phyloP scores from a whole-genome alignment of 1,284 basidiomycete genomes.

The Ustilago trichophora region DNA sequence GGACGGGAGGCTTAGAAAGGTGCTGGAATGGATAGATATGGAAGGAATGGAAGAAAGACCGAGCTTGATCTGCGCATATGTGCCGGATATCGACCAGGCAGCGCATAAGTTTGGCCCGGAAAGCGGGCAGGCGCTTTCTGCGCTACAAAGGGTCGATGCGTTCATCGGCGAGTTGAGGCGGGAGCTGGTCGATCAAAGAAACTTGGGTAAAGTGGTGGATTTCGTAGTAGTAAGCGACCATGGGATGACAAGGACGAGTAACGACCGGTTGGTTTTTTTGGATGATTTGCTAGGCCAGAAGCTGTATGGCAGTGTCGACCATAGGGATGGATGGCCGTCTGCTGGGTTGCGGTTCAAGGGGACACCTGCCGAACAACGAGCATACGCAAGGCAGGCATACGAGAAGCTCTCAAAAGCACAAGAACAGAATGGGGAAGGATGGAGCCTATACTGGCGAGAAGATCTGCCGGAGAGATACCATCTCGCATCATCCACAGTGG shows the following conservation, averaged over 20 bases:
- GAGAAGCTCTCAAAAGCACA: background rate
- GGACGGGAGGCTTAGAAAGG: slow-evolving; percentile 6
- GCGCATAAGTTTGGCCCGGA: slow-evolving; percentile 82
- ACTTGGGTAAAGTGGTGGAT: slow-evolving; percentile 83
- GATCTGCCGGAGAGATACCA: slow-evolving; percentile 23
- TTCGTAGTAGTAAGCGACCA: slow-evolving; percentile 91
- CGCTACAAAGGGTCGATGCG: slow-evolving; percentile 76
- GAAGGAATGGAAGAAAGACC: slow-evolving; percentile 24
- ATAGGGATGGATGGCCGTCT: slow-evolving; percentile 74
- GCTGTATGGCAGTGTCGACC: slow-evolving; percentile 73
- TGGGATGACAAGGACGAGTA: slow-evolving; percentile 86
- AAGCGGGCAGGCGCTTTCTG: slow-evolving; percentile 65
- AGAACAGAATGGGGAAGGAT: background rate
- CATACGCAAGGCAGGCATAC: background rate
- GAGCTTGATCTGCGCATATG: slow-evolving; percentile 69
- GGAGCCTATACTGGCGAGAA: slow-evolving; percentile 10
- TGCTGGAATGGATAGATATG: slow-evolving; percentile 47
- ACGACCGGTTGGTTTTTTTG: slow-evolving; percentile 78
- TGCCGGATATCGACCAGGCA: slow-evolving; percentile 70
- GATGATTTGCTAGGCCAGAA: slow-evolving; percentile 82
- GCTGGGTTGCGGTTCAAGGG: slow-evolving; percentile 32
- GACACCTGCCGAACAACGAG: background rate
- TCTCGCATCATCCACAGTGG: background rate
- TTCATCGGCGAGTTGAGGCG: slow-evolving; percentile 78
- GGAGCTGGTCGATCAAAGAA: slow-evolving; percentile 73